Evolutionary conservation across 2,329 filamentous ascomycete species (phyloP), one percentile per base, ranked within the genome.

Genomic region (Botryotinia globosa): DNA sequence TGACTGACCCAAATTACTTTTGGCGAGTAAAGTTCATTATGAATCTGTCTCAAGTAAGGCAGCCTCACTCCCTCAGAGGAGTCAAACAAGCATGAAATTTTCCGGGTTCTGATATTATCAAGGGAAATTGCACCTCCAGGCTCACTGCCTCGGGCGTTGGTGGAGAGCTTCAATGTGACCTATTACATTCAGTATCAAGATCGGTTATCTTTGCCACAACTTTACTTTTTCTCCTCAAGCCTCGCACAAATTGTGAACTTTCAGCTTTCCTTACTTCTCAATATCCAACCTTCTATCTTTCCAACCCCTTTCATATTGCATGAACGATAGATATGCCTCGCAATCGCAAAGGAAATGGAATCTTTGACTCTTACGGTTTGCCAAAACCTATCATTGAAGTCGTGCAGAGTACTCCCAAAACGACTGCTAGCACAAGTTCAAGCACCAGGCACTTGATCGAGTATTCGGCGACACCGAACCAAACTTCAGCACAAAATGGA

Each of bases 201-300:
- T 68, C 48, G 65, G 37, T 29, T 68, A 44, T 42, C 37, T 56
- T 68, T 32, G 48, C 65, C 65, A 56, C 48, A 42, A 56, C 34
- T 68, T 67, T 68, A 37, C 65, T 68, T 68, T 68, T 68, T 42
- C n/a, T 18, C 48, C 48, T 56, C 65, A 67, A 66, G 34, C 45
- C 45, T 67, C 65, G 25, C 48, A 68, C 65, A 68, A 44, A 56
- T 44, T 32, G 18, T 44, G 48, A 42, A 56, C 14, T 68, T 68
- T 68, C 65, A 56, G 65, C 48, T 67, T 67, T 42, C 65, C 65
- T 67, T 67, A 18, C 65, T 42, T 67, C 54, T 67, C 65, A 42
- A 67, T 56, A 67, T 56, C 39, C 34, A 39, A 56, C 29, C 34
- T 32, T 42, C 48, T 32, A 7, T 10, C 34, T 54, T 39, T 29